phyloP scores from a whole-genome alignment of 805 yeast genomes.

The Candida mattraensis region DNA sequence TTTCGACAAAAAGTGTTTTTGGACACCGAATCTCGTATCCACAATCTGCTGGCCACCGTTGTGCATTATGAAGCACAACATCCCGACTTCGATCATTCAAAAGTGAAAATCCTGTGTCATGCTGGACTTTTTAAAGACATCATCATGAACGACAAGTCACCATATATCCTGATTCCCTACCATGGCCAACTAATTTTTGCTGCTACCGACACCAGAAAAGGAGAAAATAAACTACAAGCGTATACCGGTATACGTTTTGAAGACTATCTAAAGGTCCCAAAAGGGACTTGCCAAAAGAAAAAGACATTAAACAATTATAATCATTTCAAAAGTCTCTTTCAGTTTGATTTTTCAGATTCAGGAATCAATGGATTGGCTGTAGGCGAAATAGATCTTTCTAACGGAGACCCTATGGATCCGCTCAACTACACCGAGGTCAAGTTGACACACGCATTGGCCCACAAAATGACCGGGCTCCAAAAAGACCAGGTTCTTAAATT shows the following conservation, averaged over 20 bases:
- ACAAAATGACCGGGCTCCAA: neutral
- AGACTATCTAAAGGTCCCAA: conserved; percentile 6
- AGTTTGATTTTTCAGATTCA: conserved; percentile 1
- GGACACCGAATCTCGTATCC: conserved; percentile 4
- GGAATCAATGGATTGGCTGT: conserved; percentile 2
- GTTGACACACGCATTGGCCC: no score
- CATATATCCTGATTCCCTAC: conserved; percentile 8
- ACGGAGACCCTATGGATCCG: conserved; percentile 1
- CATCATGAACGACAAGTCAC: neutral
- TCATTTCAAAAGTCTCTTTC: conserved; percentile 6
- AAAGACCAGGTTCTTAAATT: neutral
- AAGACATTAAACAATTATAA: conserved; percentile 5
- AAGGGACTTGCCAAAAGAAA: conserved; percentile 1
- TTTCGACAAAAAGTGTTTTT: conserved; percentile 4
- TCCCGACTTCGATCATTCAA: neutral
- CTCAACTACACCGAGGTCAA: conserved; percentile 6
- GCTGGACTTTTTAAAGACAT: conserved; percentile 11
- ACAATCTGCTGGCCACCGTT: conserved; percentile 4
- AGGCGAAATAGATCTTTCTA: conserved; percentile 9
- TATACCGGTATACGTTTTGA: conserved; percentile 13
- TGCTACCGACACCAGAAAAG: conserved; percentile 4
- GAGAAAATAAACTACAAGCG: conserved; percentile 2
- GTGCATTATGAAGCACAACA: conserved; percentile 4
- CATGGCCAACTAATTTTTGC: conserved; percentile 13
- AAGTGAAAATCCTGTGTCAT: conserved; percentile 7